Base-by-base conservation (phyloP, 176 grass and related monocot genomes). In the Cenchrus purpureus region DNA sequence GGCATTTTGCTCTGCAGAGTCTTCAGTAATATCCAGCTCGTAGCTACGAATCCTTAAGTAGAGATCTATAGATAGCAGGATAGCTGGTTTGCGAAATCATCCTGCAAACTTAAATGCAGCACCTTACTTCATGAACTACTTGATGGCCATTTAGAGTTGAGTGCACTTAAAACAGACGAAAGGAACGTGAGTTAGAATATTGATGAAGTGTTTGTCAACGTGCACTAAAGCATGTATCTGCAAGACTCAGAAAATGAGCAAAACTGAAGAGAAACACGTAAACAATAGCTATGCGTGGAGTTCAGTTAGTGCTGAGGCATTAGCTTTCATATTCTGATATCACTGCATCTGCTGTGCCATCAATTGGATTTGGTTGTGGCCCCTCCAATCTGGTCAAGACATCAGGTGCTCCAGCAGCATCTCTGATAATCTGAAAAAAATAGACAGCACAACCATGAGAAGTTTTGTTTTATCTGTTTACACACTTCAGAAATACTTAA, bases 261-360 rank as follows among this genome's bases (percentile, higher is more conserved):
- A 12, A 53, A 49, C 31, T 25, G 19, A 31, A 71, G 1, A 31
- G 66, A 64, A 19, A 55, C n/a, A 50, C 12, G 14, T 17, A 12
- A 32, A 83, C 68, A 59, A 43, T 43, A 84, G 31, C 37, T 74
- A 80, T 60, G 14, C 9, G 82, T 9, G 46, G 12, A 29, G 43
- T 50, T 67, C 22, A 12, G 20, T 91, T 55, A 76, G 76, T 74
- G 9, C 8, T 57, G 14, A 48, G 48, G 31, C 59, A 76, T 83
- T 90, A 98, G 83, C 95, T 95, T 83, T 94, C 93, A 73, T 98
- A 95, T 86, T 98, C 93, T 73, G 91, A 60, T n/a, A 95, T 85
- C 65, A 92, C 71, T 50, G 87, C 63, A n/a, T 93, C 95, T 69
- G 87, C 34, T 0, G 82, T n/a, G 15, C 77, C 32, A 29, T 90